These are phyloP conservation scores for Xylariales sp. DNA, from an alignment of 2,329 filamentous ascomycete species.

Conservation along the genomic window DNA sequence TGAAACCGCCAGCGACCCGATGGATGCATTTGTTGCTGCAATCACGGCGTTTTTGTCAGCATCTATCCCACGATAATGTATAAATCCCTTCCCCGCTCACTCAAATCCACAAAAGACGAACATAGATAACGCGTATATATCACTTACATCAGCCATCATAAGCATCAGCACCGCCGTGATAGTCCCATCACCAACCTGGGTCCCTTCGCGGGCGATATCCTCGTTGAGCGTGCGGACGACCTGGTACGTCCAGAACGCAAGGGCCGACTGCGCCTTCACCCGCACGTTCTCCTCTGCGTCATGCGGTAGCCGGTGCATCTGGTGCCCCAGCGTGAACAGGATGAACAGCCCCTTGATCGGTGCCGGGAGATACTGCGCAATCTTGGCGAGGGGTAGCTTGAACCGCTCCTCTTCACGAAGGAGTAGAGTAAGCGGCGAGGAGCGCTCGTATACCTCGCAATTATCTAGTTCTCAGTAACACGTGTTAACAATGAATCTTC, in stretches of 20 bases:
- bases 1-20: slow-evolving; percentile 49
- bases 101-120: neutral
- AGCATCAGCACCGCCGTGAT: slow-evolving; percentile 48
- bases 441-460: slow-evolving; percentile 47
- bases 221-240: slow-evolving; percentile 48
- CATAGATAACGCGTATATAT: too few relatives aligned
- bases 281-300: slow-evolving; percentile 24
- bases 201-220: slow-evolving; percentile 42
- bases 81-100: neutral
- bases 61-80: neutral
- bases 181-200: slow-evolving; percentile 42
- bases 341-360: slow-evolving; percentile 40
- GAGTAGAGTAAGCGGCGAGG: slow-evolving; percentile 32
- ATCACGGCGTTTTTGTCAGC: slow-evolving; percentile 14
- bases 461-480: slow-evolving; percentile 43
- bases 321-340: slow-evolving; percentile 40
- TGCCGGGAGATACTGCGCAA: slow-evolving; percentile 31
- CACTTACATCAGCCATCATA: slow-evolving; percentile 48
- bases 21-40: slow-evolving; percentile 35
- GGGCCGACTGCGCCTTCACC: slow-evolving; percentile 18
- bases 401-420: slow-evolving; percentile 30
- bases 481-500: slow-evolving; percentile 7
- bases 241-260: slow-evolving; percentile 47
- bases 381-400: slow-evolving; percentile 29
- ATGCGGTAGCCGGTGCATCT: slow-evolving; percentile 35